Conservation (phyloP, 306 rosid genomes). For the Lotus japonicus region DNA sequence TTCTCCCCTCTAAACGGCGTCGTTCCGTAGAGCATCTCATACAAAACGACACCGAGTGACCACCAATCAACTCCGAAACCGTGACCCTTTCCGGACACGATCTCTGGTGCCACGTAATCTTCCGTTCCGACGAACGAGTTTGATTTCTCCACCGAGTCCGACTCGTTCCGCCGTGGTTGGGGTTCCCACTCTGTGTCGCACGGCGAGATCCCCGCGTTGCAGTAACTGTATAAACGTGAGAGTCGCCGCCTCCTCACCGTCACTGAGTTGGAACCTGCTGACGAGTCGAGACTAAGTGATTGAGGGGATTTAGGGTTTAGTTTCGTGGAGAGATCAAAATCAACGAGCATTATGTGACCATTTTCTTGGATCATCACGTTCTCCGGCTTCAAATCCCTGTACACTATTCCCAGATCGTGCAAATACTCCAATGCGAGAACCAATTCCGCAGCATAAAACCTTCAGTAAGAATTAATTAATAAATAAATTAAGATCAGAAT, state of each 20-base stretch:
- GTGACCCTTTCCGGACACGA: constrained; percentile 67
- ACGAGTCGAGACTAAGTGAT: constrained; percentile 19
- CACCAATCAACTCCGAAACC: constrained; percentile 86
- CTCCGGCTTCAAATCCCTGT: constrained; percentile 94
- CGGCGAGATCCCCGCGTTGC: constrained; percentile 47
- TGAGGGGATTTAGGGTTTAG: constrained; percentile 40
- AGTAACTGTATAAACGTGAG: constrained; percentile 33
- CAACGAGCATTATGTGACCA: constrained; percentile 92
- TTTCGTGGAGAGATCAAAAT: constrained; percentile 87
- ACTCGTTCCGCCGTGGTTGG: not conserved
- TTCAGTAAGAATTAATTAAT: constrained; percentile 1
- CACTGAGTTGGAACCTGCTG: not conserved
- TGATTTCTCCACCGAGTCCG: constrained; percentile 50
- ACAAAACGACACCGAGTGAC: constrained; percentile 71
- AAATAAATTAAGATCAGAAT: not conserved
- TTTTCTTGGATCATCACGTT: constrained; percentile 78
- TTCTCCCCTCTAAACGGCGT: constrained; percentile 76
- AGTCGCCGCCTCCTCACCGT: constrained; percentile 15
- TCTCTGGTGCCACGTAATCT: constrained; percentile 95
- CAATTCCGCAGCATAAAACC: constrained; percentile 91
- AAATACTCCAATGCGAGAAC: constrained; percentile 74
- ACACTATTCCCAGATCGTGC: constrained; percentile 65
- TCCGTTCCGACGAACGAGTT: constrained; percentile 96
- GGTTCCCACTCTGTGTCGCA: constrained; percentile 27
- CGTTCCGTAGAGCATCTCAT: constrained; percentile 83